Percentiles rank a stretch among this genome's conserved stretches.
Evolutionary conservation across 768 basidiomycete genomes (phyloP).

Genomic region (Filobasidium floriforme): DNA sequence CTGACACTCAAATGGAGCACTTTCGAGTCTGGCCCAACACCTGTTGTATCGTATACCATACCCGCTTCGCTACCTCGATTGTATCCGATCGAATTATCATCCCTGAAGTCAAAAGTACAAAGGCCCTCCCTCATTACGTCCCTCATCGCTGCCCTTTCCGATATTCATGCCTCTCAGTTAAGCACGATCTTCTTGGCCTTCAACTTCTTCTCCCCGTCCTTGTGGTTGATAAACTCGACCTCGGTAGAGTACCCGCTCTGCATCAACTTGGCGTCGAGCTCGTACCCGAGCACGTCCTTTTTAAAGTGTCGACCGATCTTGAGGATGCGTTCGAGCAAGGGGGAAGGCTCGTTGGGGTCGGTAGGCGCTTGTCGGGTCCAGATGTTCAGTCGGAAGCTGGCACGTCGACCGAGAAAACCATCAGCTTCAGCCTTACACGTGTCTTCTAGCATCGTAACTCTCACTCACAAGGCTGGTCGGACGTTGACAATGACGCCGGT

Average conservation of each 20-base stretch:
- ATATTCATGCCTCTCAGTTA: background rate
- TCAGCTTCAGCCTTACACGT: background rate
- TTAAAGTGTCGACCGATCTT: conserved; percentile 86
- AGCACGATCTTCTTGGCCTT: conserved; percentile 47
- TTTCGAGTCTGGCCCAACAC: too few species aligned
- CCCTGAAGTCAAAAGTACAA: background rate
- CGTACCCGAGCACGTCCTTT: conserved; percentile 72
- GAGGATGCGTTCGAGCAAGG: conserved; percentile 71
- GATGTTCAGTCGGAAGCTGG: conserved; percentile 93
- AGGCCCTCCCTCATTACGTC: background rate
- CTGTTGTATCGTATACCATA: too few species aligned
- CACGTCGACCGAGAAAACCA: conserved; percentile 30
- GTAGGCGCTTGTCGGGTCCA: conserved; percentile 84
- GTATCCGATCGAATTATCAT: background rate
- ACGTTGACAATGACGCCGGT: conserved; percentile 94
- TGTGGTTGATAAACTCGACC: conserved; percentile 89
- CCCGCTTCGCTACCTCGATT: background rate
- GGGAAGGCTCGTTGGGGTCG: conserved; percentile 43
- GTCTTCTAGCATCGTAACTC: too few species aligned
- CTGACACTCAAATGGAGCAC: too few species aligned
- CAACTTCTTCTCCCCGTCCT: conserved; percentile 90
- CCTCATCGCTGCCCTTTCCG: background rate
- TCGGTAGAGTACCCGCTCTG: conserved; percentile 71
- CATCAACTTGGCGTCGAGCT: conserved; percentile 59
- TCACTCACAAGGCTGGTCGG: conserved; percentile 56